phyloP scores from a whole-genome alignment of 768 basidiomycete species.

The Tephrocybe sp. region DNA sequence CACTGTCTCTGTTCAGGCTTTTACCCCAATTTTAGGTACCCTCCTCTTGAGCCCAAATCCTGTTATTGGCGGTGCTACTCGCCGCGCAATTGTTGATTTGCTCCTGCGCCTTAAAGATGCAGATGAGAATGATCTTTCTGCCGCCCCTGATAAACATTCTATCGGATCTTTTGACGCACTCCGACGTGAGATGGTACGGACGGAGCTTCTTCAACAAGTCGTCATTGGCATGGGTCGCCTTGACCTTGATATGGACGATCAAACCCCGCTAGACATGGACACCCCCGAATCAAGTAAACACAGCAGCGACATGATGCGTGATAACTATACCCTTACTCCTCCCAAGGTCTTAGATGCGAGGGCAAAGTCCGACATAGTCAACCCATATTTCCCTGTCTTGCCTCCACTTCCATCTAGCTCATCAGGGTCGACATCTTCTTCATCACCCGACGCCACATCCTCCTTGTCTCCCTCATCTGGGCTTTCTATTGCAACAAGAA shows the following conservation, averaged over 20 bases:
- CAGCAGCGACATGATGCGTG: background rate
- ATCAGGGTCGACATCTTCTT: conserved; percentile 22
- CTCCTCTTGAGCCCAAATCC: conserved; percentile 80
- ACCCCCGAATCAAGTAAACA: background rate
- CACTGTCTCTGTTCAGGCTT: conserved; percentile 75
- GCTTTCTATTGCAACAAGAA: background rate
- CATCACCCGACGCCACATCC: conserved; percentile 14
- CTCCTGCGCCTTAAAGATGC: conserved; percentile 66
- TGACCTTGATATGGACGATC: conserved; percentile 33
- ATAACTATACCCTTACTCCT: background rate
- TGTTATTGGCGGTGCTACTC: conserved; percentile 67
- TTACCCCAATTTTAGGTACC: conserved; percentile 89
- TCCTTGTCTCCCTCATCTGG: conserved; percentile 16
- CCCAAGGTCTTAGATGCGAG: background rate
- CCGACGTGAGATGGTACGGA: conserved; percentile 68
- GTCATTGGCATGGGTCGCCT: conserved; percentile 88
- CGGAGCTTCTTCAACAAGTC: conserved; percentile 81
- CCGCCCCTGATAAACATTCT: conserved; percentile 30
- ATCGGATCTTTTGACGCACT: conserved; percentile 48
- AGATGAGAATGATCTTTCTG: conserved; percentile 40
- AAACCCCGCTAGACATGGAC: conserved; percentile 3
- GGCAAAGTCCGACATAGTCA: conserved; percentile 26
- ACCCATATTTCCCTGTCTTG: conserved; percentile 54
- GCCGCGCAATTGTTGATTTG: conserved; percentile 75
- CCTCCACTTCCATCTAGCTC: conserved; percentile 23